phyloP scores from a whole-genome alignment of 768 basidiomycete genomes.

The Podaxis sp. region DNA sequence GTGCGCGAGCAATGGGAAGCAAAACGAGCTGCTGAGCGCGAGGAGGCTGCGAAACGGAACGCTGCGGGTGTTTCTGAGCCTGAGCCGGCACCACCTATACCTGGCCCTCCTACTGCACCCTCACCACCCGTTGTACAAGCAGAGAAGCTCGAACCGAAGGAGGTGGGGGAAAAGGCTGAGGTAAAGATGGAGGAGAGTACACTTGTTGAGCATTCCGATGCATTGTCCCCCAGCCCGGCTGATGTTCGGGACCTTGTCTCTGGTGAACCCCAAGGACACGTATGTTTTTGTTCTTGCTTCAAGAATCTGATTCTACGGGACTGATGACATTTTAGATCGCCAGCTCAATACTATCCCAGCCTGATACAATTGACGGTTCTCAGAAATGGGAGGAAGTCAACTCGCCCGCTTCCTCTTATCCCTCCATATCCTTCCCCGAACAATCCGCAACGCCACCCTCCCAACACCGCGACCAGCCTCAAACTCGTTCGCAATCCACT shows the following conservation, averaged over 20 bases:
- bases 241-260: conserved; percentile 29
- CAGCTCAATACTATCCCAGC: conserved; percentile 27
- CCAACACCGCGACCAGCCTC: conserved; percentile 18
- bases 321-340: not conserved
- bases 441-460: conserved; percentile 53
- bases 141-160: not conserved
- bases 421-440: conserved; percentile 77
- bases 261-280: conserved; percentile 7
- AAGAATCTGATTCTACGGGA: not conserved
- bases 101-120: not conserved
- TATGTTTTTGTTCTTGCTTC: not conserved
- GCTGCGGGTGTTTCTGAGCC: conserved; percentile 14
- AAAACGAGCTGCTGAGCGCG: conserved; percentile 44
- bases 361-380: conserved; percentile 40
- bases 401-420: conserved; percentile 64
- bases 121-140: not conserved
- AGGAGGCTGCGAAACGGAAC: conserved; percentile 31
- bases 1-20: conserved; percentile 73
- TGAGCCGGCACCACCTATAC: not conserved
- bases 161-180: not conserved
- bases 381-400: conserved; percentile 78
- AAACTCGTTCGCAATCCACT: not conserved
- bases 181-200: not conserved
- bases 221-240: conserved; percentile 33
- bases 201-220: not conserved